Percentiles rank a stretch among this genome's conserved stretches.
phyloP scores from a whole-genome alignment of 2,329 filamentous ascomycete genomes.

The Fusarium pininemorale region DNA sequence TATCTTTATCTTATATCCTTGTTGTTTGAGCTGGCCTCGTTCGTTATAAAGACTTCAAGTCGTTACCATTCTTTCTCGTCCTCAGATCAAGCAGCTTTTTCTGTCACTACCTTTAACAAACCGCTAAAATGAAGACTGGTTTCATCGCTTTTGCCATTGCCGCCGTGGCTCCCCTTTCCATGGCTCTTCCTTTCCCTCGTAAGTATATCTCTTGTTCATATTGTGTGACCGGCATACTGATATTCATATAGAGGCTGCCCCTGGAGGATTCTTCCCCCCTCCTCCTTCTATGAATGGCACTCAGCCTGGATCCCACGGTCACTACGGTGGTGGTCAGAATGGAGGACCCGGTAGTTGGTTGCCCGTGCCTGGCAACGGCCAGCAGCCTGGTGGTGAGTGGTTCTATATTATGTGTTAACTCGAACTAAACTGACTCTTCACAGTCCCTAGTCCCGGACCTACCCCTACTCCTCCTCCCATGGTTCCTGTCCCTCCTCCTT shows the following conservation, averaged over 20 bases:
- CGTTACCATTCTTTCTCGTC: not conserved
- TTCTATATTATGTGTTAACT: too few species aligned
- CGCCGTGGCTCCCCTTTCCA: conserved; percentile 24
- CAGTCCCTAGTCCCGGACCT: not conserved
- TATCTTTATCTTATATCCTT: conserved; percentile 11
- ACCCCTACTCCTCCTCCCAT: conserved; percentile 3
- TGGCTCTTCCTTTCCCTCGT: conserved; percentile 30
- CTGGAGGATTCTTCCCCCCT: conserved; percentile 6
- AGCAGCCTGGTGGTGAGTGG: conserved; percentile 13
- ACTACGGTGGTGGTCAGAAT: not conserved
- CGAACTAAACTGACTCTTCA: not conserved
- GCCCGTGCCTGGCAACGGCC: not conserved
- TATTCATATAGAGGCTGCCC: not conserved
- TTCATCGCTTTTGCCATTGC: conserved; percentile 31
- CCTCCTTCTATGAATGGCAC: conserved; percentile 13
- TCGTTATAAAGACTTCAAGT: conserved; percentile 15
- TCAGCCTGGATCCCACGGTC: not conserved
- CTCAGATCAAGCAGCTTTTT: conserved; percentile 5
- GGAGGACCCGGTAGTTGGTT: conserved; percentile 13
- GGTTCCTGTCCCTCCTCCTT: not conserved
- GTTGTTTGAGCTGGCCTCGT: conserved; percentile 25
- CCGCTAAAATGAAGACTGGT: conserved; percentile 40
- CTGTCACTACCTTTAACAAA: not conserved
- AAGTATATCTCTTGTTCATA: not conserved
- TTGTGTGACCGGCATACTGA: not conserved